Evolutionary conservation across 164 flowering plant genomes (phyloP), one percentile per base, ranked within the genome.

Genomic region (Liriodendron chinense): DNA sequence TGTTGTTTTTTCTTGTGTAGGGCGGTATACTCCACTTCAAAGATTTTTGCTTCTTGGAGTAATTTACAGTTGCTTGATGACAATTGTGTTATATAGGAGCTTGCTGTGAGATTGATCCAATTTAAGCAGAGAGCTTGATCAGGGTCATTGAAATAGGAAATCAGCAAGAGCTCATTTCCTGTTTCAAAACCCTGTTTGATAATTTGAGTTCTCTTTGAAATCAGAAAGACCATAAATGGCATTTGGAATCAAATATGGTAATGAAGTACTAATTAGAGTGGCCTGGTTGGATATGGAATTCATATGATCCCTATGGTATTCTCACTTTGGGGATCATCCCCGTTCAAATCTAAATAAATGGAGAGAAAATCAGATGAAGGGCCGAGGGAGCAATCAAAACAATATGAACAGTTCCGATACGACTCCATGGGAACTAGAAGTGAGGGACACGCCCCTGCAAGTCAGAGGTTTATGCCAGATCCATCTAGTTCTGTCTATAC

Each of bases 391-490:
- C 85, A 78, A 62, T 82, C 77, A 21, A 85, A 80, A 64, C 84
- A 70, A 75, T 74, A 83, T 76, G 86, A 84, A n/a, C 87, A 81
- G 63, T 70, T 78, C 49, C 81, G 69, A 43, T 79, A 83, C 75
- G 80, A 43, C 80, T 74, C 77, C 65, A 67, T 69, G 69, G 91
- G 84, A 48, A 57, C 78, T 71, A 80, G 89, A 78, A 81, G 71
- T 77, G 87, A 86, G 71, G 89, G 86, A 23, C 74, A 73, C 65
- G 82, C 81, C 7, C 68, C 87, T 77, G 70, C 82, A 23, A 80
- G 74, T 76, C 92, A 84, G 70, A 81, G 84, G 72, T 79, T 82
- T 78, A 56, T 81, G 70, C 85, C 74, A 25, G 94, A 86, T 78
- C 88, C 89, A 20, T 72, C 85, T 7, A 80, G 79, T 70, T 79